Base-by-base conservation (phyloP, 2,329 filamentous ascomycete genomes). In the Aulographum hederae region DNA sequence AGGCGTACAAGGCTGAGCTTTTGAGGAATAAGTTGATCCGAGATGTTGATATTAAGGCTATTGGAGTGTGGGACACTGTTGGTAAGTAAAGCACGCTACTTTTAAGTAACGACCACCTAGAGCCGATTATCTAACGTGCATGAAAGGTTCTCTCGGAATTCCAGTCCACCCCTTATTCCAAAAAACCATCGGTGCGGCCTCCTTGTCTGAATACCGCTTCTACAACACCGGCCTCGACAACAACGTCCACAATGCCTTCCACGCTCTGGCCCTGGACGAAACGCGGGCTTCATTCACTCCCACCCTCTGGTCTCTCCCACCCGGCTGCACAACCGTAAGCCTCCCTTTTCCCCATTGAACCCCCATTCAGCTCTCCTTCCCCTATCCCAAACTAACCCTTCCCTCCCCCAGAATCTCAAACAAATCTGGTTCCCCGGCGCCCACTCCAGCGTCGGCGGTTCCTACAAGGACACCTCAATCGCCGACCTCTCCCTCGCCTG, bases 201-300 rank as follows among this genome's bases (percentile, higher is more conserved):
- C 27, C 8, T 35, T 56, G 33, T 41, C 50, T 20, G 47, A 54
- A 42, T 52, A 48, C 23, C 23, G 31, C 20, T 61, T 61, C 37
- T 55, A 53, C 33, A 54, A 61, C 41, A 63, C 60, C 3, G 50
- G 53, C 31, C 47, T 63, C 32, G 54, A 51, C 6, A 40, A 44
- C 29, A 48, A 50, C 10, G 60, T 73, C 20, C 59, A 68, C 41
- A 57, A 70, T 42, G 67, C 65, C 0, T 72, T 72, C 41, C 68
- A 73, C 15, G 67, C 67, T 0, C 53, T 73, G 6, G 67, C 67
- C 1, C 47, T 73, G 2, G 67, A 72, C 35, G 68, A 73, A 46
- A 60, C 57, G 14, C 59, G 67, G 6, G 46, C 58, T 1, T 58
- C 65, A 0, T 73, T 71, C 36, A 52, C 48, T n/a, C 65, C 67